A percentile compares a stretch with the other conserved stretches of the same genome.
Conservation (phyloP, 2,329 filamentous ascomycete genomes). For the Rhytidhysteron rufulum region DNA sequence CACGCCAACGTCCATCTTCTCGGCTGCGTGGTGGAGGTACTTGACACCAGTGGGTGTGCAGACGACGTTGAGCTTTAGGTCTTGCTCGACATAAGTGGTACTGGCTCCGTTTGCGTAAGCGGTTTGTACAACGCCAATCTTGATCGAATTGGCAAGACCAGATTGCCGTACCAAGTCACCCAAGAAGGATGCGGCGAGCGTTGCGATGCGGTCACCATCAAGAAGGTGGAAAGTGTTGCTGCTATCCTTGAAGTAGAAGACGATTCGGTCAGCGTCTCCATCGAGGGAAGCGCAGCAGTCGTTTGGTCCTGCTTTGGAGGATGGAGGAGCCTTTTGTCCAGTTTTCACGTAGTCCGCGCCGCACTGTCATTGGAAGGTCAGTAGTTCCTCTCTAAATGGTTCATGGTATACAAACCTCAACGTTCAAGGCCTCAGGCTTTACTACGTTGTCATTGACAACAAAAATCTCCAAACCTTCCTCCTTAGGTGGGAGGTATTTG, state of each 20-base stretch:
- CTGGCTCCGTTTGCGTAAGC: constrained; percentile 96
- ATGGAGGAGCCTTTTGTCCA: constrained; percentile 83
- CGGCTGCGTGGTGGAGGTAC: constrained; percentile 94
- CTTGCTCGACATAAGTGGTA: constrained; percentile 86
- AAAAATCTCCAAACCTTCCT: constrained; percentile 72
- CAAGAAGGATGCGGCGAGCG: constrained; percentile 88
- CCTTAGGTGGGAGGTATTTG: constrained; percentile 69
- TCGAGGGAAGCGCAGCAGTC: constrained; percentile 88
- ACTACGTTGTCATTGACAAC: constrained; percentile 92
- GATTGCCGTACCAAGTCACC: constrained; percentile 79
- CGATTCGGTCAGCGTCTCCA: constrained; percentile 90
- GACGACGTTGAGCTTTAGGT: constrained; percentile 81
- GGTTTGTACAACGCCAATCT: constrained; percentile 93
- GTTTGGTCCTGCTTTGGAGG: constrained; percentile 69
- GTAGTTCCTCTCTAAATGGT: background rate
- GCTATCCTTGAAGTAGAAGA: constrained; percentile 89
- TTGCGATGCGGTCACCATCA: constrained; percentile 95
- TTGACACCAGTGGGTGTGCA: constrained; percentile 97
- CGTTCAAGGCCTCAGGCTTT: constrained; percentile 82
- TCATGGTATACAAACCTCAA: constrained; percentile 59
- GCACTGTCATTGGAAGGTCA: constrained; percentile 51
- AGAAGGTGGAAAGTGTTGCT: constrained; percentile 85
- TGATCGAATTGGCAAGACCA: constrained; percentile 73
- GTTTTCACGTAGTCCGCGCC: constrained; percentile 98
- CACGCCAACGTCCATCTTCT: constrained; percentile 90